A percentile compares a stretch with the other conserved stretches of the same genome.
phyloP scores from a whole-genome alignment of 2,329 filamentous ascomycete genomes.

The Diplodia seriata region DNA sequence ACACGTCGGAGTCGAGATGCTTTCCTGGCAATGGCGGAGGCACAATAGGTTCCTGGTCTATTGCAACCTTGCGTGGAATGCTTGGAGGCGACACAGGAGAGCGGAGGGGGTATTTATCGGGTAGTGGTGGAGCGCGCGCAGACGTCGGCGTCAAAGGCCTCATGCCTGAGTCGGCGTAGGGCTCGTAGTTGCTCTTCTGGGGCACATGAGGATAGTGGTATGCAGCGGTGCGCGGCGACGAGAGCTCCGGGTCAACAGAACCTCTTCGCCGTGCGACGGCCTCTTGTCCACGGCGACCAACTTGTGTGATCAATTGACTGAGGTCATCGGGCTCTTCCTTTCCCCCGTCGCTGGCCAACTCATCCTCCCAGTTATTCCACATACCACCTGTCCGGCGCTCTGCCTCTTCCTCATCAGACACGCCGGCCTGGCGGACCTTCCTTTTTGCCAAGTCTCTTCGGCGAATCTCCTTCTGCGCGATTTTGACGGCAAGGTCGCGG shows the following conservation, averaged over 20 bases:
- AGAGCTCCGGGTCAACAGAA: conserved; percentile 7
- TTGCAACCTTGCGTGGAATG: conserved; percentile 24
- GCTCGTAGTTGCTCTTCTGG: conserved; percentile 46
- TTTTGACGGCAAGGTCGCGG: conserved; percentile 43
- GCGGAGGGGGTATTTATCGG: conserved; percentile 37
- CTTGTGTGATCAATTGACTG: conserved; percentile 59
- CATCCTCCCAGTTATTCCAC: conserved; percentile 62
- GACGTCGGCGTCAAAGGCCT: conserved; percentile 27
- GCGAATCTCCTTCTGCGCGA: conserved; percentile 46
- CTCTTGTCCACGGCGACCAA: conserved; percentile 50
- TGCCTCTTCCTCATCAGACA: conserved; percentile 64
- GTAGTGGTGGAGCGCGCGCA: conserved; percentile 48
- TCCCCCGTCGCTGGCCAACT: conserved; percentile 41
- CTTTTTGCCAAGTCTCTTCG: conserved; percentile 42
- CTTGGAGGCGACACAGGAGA: conserved; percentile 18
- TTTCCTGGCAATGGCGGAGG: conserved; percentile 41
- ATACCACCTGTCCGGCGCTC: conserved; percentile 60
- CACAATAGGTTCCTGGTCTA: conserved; percentile 5
- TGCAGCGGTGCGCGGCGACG: conserved; percentile 34
- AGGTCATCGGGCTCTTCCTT: conserved; percentile 52
- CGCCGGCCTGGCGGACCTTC: conserved; percentile 60
- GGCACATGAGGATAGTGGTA: conserved; percentile 57
- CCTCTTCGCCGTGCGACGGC: conserved; percentile 40
- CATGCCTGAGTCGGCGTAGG: conserved; percentile 41
- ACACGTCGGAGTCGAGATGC: conserved; percentile 33